A percentile compares a stretch with the other conserved stretches of the same genome.
These are phyloP conservation scores for Dothidotthia symphoricarpi DNA, from an alignment of 2,329 filamentous ascomycete genomes.

Conservation along the genomic window DNA sequence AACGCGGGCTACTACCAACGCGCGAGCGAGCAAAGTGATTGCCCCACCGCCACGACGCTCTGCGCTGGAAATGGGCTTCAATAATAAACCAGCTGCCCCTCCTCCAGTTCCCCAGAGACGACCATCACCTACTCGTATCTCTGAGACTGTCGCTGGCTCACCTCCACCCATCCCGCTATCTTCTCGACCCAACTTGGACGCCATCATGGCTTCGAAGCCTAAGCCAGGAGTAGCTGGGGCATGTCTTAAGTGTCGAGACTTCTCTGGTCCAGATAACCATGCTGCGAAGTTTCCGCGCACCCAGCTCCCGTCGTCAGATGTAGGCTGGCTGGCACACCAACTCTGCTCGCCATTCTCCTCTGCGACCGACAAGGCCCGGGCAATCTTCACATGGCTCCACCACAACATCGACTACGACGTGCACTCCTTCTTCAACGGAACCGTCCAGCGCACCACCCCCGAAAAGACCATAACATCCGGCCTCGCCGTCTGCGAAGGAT, in stretches of 20 bases:
- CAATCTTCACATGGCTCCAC: conserved; percentile 93
- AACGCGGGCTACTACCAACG: conserved; percentile 9
- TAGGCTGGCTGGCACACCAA: conserved; percentile 72
- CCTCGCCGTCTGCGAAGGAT: conserved; percentile 87
- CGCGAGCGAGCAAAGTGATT: conserved; percentile 11
- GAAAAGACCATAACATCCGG: conserved; percentile 73
- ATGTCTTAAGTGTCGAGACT: conserved; percentile 85
- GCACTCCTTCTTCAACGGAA: conserved; percentile 71
- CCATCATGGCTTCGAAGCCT: conserved; percentile 50
- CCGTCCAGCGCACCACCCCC: conserved; percentile 65
- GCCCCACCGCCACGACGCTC: conserved; percentile 42
- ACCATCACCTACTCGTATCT: conserved; percentile 12
- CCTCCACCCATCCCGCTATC: conserved; percentile 55
- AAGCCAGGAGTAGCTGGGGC: conserved; percentile 24
- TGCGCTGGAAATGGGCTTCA: conserved; percentile 50
- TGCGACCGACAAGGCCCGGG: conserved; percentile 84
- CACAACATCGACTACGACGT: conserved; percentile 89
- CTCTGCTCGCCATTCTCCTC: conserved; percentile 79
- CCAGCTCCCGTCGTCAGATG: conserved; percentile 65
- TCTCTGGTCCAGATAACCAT: conserved; percentile 74
- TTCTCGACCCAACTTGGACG: conserved; percentile 59
- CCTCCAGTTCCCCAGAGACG: conserved; percentile 31
- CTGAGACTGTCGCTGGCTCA: conserved; percentile 11
- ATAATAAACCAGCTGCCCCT: conserved; percentile 44
- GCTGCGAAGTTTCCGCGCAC: conserved; percentile 73